Conservation (phyloP, 257 asterid species). For the Leptodermis oblonga region DNA sequence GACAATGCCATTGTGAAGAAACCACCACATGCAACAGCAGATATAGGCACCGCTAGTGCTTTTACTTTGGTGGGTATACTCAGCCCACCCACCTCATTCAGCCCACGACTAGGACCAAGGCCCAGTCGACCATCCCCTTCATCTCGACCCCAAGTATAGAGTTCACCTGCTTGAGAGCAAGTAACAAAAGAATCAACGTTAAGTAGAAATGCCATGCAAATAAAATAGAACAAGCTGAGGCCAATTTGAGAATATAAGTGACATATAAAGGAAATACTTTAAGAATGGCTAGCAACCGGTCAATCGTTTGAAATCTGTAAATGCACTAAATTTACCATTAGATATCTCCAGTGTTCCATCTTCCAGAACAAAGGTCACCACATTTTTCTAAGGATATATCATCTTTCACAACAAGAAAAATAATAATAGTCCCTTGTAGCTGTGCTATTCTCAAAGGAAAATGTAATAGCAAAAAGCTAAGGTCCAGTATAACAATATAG, state of each 20-base stretch:
- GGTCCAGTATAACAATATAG: no score
- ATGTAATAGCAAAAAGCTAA: not conserved
- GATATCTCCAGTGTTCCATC: not conserved
- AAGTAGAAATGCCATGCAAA: not conserved
- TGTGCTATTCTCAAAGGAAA: not conserved
- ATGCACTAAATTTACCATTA: not conserved
- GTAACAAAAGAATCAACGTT: not conserved
- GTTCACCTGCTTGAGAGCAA: slow-evolving; percentile 50
- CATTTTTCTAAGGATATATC: not conserved
- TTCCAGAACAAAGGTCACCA: not conserved
- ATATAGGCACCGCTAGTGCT: slow-evolving; percentile 62
- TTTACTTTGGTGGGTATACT: slow-evolving; percentile 79
- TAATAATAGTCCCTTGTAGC: no score
- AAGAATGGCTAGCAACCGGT: not conserved
- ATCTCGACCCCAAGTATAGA: slow-evolving; percentile 95
- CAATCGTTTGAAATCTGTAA: not conserved
- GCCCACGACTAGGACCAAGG: slow-evolving; percentile 96
- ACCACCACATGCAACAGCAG: slow-evolving; percentile 96
- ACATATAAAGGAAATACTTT: not conserved
- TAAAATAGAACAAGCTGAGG: not conserved
- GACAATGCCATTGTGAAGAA: slow-evolving; percentile 94
- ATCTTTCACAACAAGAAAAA: no score
- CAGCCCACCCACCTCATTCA: slow-evolving; percentile 81
- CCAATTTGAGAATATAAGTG: slow-evolving; percentile 3
- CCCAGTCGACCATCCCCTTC: slow-evolving; percentile 99